A percentile compares a stretch with the other conserved stretches of the same genome.
These are phyloP conservation scores for Solioccasus polychromus DNA, from an alignment of 768 basidiomycete species.

Conservation along the genomic window DNA sequence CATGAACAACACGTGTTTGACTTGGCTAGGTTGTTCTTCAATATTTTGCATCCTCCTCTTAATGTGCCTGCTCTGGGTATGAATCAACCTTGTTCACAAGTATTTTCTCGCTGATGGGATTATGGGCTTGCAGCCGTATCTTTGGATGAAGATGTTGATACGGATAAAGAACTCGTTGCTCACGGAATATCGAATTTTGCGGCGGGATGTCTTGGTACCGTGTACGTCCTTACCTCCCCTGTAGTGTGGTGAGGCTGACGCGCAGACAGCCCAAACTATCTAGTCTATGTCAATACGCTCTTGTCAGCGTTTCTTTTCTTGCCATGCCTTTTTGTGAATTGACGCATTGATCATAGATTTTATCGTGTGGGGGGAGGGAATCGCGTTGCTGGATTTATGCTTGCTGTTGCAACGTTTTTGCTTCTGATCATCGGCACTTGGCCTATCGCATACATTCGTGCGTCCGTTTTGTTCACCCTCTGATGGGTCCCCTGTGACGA, in stretches of 20 bases:
- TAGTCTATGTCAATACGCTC: slow-evolving; percentile 85
- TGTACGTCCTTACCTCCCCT: slow-evolving; percentile 44
- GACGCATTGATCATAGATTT: slow-evolving; percentile 45
- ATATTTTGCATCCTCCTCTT: slow-evolving; percentile 78
- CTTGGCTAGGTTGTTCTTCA: slow-evolving; percentile 70
- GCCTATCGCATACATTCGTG: slow-evolving; percentile 90
- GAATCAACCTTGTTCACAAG: slow-evolving; percentile 11
- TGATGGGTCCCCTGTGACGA: neutral
- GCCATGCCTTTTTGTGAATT: neutral
- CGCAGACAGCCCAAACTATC: slow-evolving; percentile 66
- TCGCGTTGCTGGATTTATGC: slow-evolving; percentile 79
- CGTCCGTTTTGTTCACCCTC: slow-evolving; percentile 28
- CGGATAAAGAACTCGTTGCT: slow-evolving; percentile 87
- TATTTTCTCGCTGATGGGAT: neutral
- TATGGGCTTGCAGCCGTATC: slow-evolving; percentile 64
- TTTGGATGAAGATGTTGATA: slow-evolving; percentile 83
- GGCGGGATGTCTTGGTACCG: slow-evolving; percentile 76
- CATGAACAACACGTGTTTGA: slow-evolving; percentile 21
- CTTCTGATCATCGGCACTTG: slow-evolving; percentile 82
- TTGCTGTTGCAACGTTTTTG: slow-evolving; percentile 68
- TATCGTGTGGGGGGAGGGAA: slow-evolving; percentile 92
- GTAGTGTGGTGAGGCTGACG: slow-evolving; percentile 1
- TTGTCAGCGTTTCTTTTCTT: slow-evolving; percentile 42
- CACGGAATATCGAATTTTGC: slow-evolving; percentile 91
- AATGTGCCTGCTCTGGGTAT: slow-evolving; percentile 87